A percentile compares a stretch with the other conserved stretches of the same genome.
These are phyloP conservation scores for Colletotrichum sp. DNA, from an alignment of 2,329 filamentous ascomycete genomes.

Conservation along the genomic window DNA sequence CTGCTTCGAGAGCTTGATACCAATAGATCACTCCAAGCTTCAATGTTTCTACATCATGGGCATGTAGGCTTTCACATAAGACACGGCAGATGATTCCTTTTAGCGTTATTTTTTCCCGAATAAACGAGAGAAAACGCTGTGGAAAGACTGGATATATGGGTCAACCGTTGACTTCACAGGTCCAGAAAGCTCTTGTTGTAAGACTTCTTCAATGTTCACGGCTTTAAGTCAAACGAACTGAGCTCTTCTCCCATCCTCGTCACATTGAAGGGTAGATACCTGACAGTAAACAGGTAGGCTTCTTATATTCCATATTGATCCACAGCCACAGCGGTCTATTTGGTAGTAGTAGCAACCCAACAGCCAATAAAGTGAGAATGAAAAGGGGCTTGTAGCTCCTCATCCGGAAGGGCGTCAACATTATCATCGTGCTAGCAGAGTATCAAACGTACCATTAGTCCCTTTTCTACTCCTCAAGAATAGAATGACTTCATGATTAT, in stretches of 20 bases:
- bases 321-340: not conserved
- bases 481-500: fast-evolving
- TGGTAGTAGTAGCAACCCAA: not conserved
- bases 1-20: not conserved
- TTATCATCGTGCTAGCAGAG: not conserved
- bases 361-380: not conserved
- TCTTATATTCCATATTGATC: not conserved
- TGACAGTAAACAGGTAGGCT: not conserved
- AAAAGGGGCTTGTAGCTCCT: not conserved
- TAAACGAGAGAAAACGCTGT: not conserved
- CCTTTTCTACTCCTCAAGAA: not conserved
- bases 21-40: not conserved
- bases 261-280: not conserved
- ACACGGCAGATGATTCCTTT: not conserved
- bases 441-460: not conserved
- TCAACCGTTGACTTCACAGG: too few relatives aligned
- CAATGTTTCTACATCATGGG: not conserved
- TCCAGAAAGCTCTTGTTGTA: not conserved
- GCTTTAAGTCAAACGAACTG: not conserved
- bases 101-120: not conserved
- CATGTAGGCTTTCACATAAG: not conserved
- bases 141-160: too few relatives aligned
- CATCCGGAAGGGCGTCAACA: fast-evolving
- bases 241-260: not conserved
- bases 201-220: not conserved